phyloP scores from a whole-genome alignment of 768 basidiomycete species.

The Boletus reticulatus region DNA sequence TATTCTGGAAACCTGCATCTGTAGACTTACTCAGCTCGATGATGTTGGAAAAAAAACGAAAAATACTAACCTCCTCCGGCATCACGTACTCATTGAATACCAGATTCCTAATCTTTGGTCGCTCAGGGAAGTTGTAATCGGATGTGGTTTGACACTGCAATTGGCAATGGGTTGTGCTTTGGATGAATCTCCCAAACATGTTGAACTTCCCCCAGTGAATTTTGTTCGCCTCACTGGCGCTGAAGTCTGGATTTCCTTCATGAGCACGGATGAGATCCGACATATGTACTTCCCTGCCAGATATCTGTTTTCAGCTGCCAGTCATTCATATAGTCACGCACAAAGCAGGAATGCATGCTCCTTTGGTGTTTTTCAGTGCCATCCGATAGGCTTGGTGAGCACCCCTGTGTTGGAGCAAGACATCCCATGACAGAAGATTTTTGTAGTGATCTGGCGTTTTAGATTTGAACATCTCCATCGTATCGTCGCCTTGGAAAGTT shows the following conservation, averaged over 20 bases:
- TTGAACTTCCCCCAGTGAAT: slow-evolving; percentile 98
- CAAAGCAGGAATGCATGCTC: slow-evolving; percentile 86
- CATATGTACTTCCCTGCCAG: slow-evolving; percentile 82
- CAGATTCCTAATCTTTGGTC: slow-evolving; percentile 51
- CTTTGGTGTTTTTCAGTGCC: slow-evolving; percentile 81
- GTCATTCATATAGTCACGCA: slow-evolving; percentile 34
- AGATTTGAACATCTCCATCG: slow-evolving; percentile 69
- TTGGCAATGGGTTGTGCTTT: slow-evolving; percentile 76
- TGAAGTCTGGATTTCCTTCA: slow-evolving; percentile 77
- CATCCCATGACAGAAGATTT: slow-evolving; percentile 78
- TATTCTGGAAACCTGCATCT: slow-evolving; percentile 71
- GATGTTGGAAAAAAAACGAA: not conserved
- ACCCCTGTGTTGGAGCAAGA: slow-evolving; percentile 76
- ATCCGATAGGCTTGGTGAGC: slow-evolving; percentile 91
- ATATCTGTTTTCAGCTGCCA: slow-evolving; percentile 10
- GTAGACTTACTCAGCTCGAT: slow-evolving; percentile 4
- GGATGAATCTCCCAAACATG: slow-evolving; percentile 86
- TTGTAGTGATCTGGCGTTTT: slow-evolving; percentile 71
- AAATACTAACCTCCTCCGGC: slow-evolving; percentile 58
- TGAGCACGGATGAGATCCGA: slow-evolving; percentile 87
- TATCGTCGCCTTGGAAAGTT: slow-evolving; percentile 72
- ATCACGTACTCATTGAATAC: slow-evolving; percentile 59
- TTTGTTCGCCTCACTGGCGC: slow-evolving; percentile 58
- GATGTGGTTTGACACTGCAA: slow-evolving; percentile 58
- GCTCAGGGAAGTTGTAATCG: slow-evolving; percentile 63